Conservation (phyloP, 2,329 filamentous ascomycete species). For the Gremmenia infestans region DNA sequence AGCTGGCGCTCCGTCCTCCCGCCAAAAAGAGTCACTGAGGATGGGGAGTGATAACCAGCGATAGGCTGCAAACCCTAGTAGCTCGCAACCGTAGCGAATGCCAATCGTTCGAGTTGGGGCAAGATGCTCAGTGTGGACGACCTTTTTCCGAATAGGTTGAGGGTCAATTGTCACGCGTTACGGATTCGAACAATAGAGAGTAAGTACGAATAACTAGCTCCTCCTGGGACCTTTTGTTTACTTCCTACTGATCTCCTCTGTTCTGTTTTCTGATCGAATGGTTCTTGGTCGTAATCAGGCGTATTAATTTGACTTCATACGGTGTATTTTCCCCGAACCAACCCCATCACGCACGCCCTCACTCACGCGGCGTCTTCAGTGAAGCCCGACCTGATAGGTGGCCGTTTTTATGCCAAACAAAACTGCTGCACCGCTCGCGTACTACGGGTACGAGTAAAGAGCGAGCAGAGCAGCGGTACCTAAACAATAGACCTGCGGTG, state of each 20-base stretch:
- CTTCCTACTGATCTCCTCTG: not conserved
- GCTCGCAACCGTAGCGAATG: slow-evolving; percentile 18
- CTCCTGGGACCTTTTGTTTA: not conserved
- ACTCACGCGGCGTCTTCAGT: not conserved
- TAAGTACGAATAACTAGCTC: not conserved
- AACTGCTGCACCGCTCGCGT: too few relatives aligned
- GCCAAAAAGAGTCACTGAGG: slow-evolving; percentile 15
- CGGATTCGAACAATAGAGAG: not conserved
- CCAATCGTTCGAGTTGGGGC: slow-evolving; percentile 29
- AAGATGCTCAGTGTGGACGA: slow-evolving; percentile 14
- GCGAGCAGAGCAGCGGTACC: slow-evolving; percentile 8
- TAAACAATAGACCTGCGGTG: slow-evolving; percentile 16
- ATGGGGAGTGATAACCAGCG: slow-evolving; percentile 1
- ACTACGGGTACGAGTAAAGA: not conserved
- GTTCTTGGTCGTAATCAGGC: not conserved
- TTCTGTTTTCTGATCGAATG: slow-evolving; percentile 11
- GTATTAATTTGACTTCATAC: slow-evolving; percentile 13
- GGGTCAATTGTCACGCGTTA: slow-evolving; percentile 14
- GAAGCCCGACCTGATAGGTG: slow-evolving; percentile 16
- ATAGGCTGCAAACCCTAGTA: slow-evolving; percentile 15
- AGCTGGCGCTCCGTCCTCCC: slow-evolving; percentile 9
- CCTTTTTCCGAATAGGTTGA: slow-evolving; percentile 1
- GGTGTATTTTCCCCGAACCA: slow-evolving; percentile 5
- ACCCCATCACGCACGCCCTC: slow-evolving; percentile 9
- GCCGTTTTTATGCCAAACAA: not conserved